A percentile compares a stretch with the other conserved stretches of the same genome.
These are phyloP conservation scores for Teratosphaeria nubilosa DNA, from an alignment of 2,329 filamentous ascomycete genomes.

Conservation along the genomic window DNA sequence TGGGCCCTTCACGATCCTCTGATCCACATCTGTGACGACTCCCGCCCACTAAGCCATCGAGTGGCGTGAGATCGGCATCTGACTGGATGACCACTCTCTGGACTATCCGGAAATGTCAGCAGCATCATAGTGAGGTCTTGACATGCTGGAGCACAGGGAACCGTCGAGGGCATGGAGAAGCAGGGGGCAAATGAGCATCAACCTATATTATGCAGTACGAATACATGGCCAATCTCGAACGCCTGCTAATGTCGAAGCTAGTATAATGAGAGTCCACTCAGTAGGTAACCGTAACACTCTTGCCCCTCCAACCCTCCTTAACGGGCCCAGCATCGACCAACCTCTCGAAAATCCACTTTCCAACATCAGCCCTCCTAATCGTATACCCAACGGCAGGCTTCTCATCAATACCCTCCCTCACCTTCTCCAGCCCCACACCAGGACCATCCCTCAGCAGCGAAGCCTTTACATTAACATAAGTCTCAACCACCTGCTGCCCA, in stretches of 20 bases:
- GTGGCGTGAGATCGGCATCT: not conserved
- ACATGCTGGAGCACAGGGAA: not conserved
- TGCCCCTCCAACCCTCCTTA: not conserved
- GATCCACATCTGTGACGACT: not conserved
- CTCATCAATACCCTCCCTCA: conserved; percentile 25
- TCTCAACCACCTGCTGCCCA: conserved; percentile 14
- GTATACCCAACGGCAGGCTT: conserved; percentile 29
- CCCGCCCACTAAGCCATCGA: not conserved
- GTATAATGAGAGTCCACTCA: not conserved
- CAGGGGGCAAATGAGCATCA: not conserved
- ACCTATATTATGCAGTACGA: not conserved
- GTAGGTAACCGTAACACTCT: not conserved
- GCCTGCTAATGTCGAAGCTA: not conserved
- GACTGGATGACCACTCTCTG: not conserved
- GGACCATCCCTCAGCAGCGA: conserved; percentile 27
- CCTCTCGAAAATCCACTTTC: conserved; percentile 30
- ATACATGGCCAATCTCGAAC: not conserved
- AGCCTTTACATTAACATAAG: conserved; percentile 28
- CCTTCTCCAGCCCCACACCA: conserved; percentile 16
- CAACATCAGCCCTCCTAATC: conserved; percentile 31
- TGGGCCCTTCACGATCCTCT: not conserved
- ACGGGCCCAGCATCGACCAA: conserved; percentile 14
- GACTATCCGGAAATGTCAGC: not conserved
- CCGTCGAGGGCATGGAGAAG: not conserved
- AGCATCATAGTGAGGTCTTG: not conserved